Evolutionary conservation across 768 basidiomycete species (phyloP), one percentile per base, ranked within the genome.

Genomic region (Suillus decipiens): DNA sequence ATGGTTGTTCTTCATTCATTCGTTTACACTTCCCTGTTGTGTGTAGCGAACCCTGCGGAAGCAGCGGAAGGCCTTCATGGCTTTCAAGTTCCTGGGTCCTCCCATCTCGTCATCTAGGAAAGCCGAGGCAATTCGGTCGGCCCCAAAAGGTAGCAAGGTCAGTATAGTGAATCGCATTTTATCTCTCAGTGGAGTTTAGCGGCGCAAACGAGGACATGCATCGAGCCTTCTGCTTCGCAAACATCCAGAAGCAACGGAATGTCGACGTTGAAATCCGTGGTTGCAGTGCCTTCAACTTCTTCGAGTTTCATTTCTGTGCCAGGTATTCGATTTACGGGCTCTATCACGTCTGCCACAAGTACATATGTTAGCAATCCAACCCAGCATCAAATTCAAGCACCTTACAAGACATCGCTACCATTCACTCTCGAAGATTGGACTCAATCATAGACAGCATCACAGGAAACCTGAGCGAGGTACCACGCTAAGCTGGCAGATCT

Each of bases 391-490:
- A 65, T 45, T 61, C 72, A 24, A 22, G 66, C 33, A 69, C 69
- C 0, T 64, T 68, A 12, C 62, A 67, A 58, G 78, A 79, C 37
- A 74, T 82, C 43, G 71, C 69, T 15, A 76, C 66, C 19, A 71
- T 80, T 31, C 75, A 67, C 42, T 61, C 75, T 37, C 76, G 81
- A 63, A 77, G 83, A n/a, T 68, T 81, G 4, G 73, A 74, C 28
- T 73, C 77, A 24, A 82, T 84, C 41, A 68, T 84, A 50, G 81
- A 76, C 10, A 71, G 73, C 2, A 69, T 80, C n/a, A 69, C 70
- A 10, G 67, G 65, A 1, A 42, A 72, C 43, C 71, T 77, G 1
- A 67, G 61, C n/a, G 67, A 67, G 15, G 82, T 66, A 31, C n/a
- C 63, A 37, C 28, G 45, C 15, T 15, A 41, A 41, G 28, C 11